Conservation (phyloP, 164 flowering plant genomes). For the Santalum album region DNA sequence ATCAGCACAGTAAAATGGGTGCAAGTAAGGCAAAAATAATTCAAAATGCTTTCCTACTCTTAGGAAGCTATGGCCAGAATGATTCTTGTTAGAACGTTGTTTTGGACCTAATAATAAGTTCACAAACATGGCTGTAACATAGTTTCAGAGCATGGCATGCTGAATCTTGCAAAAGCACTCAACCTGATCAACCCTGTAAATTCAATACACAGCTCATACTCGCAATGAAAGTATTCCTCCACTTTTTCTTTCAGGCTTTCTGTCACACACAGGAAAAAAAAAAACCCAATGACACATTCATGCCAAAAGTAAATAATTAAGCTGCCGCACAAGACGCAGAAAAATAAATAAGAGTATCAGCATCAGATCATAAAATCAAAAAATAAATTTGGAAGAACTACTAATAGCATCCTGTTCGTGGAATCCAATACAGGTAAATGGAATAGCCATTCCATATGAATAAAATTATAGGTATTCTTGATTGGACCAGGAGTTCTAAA, state of each 20-base stretch:
- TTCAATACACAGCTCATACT: slow-evolving; percentile 74
- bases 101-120: too few species aligned
- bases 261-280: slow-evolving; percentile 11
- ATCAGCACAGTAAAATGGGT: background rate
- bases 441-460: too few species aligned
- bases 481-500: too few species aligned
- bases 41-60: background rate
- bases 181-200: slow-evolving; percentile 97
- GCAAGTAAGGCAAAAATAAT: background rate
- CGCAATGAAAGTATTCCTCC: slow-evolving; percentile 84
- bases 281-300: slow-evolving; percentile 1
- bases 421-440: too few species aligned
- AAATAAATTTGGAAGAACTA: too few species aligned
- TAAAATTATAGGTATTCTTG: too few species aligned
- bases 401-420: too few species aligned
- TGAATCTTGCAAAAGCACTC: background rate
- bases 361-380: too few species aligned
- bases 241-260: slow-evolving; percentile 79
- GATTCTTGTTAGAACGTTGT: too few species aligned
- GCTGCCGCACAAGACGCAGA: background rate
- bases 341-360: background rate
- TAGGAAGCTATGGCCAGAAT: background rate
- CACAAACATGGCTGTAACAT: too few species aligned
- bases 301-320: background rate
- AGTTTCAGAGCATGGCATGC: too few species aligned